Base-by-base conservation (phyloP, 2,329 filamentous ascomycete genomes). In the Coniochaeta sp. region DNA sequence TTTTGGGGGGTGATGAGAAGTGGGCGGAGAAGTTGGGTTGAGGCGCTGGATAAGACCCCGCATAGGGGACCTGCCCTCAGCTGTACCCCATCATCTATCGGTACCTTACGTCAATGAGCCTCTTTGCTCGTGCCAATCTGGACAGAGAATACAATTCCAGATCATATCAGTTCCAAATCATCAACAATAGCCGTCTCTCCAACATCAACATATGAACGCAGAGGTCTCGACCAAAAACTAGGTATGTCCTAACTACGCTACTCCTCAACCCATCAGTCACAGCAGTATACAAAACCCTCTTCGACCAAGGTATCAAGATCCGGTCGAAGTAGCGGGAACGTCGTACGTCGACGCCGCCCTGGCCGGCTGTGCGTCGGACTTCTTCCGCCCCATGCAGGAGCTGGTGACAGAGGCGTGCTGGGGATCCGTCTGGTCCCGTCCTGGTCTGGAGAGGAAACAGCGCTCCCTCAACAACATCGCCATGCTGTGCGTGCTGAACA, bases 401-500 rank as follows among this genome's bases (percentile, higher is more conserved):
- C 75, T 86, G 22, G 81, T 86, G 1, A 87, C 85, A 0, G 84
- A 88, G 73, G 66, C 65, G 58, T 81, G 81, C 72, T 88, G 85
- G 85, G 84, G 84, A 17, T 78, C 78, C 60, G 77, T 82, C 22
- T 88, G 85, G 85, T 80, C 81, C 2, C 79, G 85, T 2, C 84
- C 84, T 0, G 86, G 85, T 0, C 77, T 88, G 6, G 78, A 81
- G 17, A 77, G 81, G 58, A 84, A 87, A 69, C 81, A 83, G 59
- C 78, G 85, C 54, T 82, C 78, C 59, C 74, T 88, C 58, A 70
- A 87, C 55, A 87, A 87, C 69, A 81, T 88, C 50, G 84, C 80
- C 40, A 87, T 89, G 80, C 74, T 89, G 54, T 83, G 82, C 69
- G 83, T 82, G 1, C 71, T 87, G 64, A 86, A 86, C 63, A 76